Conservation (phyloP, 805 yeast species). For the Nakazawaea ambrosiae region DNA sequence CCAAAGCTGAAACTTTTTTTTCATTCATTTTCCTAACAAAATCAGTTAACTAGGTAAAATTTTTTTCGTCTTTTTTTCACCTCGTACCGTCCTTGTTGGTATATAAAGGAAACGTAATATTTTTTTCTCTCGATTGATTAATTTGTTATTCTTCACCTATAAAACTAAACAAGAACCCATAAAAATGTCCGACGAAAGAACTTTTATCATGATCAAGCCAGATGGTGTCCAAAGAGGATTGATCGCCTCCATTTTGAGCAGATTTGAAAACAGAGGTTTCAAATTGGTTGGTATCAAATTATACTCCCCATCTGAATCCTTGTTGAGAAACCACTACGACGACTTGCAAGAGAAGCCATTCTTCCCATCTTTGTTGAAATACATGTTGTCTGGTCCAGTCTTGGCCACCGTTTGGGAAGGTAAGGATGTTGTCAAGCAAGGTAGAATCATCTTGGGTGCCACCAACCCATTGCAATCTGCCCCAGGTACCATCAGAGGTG, state of each 20-base stretch:
- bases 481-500: slow-evolving; percentile 99
- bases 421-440: slow-evolving; percentile 98
- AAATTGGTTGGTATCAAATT: slow-evolving; percentile 95
- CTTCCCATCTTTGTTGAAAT: slow-evolving; percentile 92
- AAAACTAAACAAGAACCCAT: too few species aligned
- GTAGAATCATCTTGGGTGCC: slow-evolving; percentile 96
- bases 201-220: slow-evolving; percentile 92
- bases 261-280: slow-evolving; percentile 97
- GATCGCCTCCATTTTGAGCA: slow-evolving; percentile 78
- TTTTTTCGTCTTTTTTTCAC: too few species aligned
- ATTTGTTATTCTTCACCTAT: too few species aligned
- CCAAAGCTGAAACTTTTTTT: too few species aligned
- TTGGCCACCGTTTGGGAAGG: slow-evolving; percentile 99
- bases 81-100: too few species aligned
- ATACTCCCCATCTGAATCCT: slow-evolving; percentile 76
- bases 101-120: too few species aligned
- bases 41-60: too few species aligned
- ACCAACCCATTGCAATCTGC: slow-evolving; percentile 96
- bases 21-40: too few species aligned
- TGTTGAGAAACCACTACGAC: slow-evolving; percentile 89
- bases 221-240: slow-evolving; percentile 99
- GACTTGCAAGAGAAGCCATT: slow-evolving; percentile 95
- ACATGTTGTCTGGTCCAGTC: slow-evolving; percentile 98
- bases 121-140: too few species aligned
- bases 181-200: slow-evolving; percentile 68